phyloP scores from a whole-genome alignment of 2,329 filamentous ascomycete species.

The Sordariomycetes sp. region DNA sequence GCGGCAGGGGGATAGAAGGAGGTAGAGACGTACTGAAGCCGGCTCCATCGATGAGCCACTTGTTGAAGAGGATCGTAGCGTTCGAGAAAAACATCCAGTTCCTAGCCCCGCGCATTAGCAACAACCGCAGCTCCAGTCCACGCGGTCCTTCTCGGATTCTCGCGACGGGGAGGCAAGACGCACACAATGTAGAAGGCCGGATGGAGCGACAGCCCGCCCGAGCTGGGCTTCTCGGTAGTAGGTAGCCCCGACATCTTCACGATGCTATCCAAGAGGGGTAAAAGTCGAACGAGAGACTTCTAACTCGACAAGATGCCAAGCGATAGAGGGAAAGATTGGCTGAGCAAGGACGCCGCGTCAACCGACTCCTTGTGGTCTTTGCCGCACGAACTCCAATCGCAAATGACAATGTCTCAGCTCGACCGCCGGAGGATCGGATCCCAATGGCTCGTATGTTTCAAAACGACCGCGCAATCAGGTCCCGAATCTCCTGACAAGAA shows the following conservation, averaged over 20 bases:
- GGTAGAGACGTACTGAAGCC: conserved; percentile 47
- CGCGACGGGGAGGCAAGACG: neutral
- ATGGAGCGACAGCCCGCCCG: conserved; percentile 9
- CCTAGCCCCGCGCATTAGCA: conserved; percentile 14
- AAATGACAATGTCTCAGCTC: too few species aligned
- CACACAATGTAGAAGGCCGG: conserved; percentile 17
- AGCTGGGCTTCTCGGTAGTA: conserved; percentile 10
- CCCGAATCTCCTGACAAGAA: too few species aligned
- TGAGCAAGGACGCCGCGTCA: too few species aligned
- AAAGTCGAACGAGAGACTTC: neutral
- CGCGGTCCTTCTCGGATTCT: neutral
- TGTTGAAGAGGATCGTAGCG: conserved; percentile 82
- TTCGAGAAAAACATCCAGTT: conserved; percentile 81
- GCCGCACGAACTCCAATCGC: too few species aligned
- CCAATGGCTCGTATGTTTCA: too few species aligned
- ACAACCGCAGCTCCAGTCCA: neutral
- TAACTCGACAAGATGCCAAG: too few species aligned
- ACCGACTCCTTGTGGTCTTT: too few species aligned
- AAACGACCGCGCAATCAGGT: too few species aligned
- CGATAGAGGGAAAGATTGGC: too few species aligned
- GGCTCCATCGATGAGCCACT: conserved; percentile 67
- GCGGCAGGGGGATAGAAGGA: neutral
- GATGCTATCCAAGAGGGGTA: neutral
- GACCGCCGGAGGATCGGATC: too few species aligned
- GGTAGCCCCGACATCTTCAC: neutral